Base-by-base conservation (phyloP, 2,329 filamentous ascomycete genomes). In the Chrysosporium queenslandicum region DNA sequence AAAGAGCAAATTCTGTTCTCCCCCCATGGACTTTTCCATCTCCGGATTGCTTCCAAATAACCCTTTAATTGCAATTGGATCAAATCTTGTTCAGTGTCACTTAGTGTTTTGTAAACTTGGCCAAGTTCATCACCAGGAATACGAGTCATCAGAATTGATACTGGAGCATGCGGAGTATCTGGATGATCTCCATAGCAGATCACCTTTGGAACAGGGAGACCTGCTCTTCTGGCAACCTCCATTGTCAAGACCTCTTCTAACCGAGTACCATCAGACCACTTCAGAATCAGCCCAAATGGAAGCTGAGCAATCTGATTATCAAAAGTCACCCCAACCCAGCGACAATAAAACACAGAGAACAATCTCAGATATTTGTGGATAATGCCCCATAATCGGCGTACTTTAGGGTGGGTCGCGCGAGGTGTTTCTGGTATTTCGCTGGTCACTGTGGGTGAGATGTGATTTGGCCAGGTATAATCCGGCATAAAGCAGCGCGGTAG, bases 61-160 rank as follows among this genome's bases (percentile, higher is more conserved):
- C 37, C 46, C 47, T 62, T 67, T 20, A 71, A 55, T 53, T 73
- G 21, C 18, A 20, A 4, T 37, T 25, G 12, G 42, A 63, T 58
- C 12, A 57, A 64, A 3, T 60, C 53, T 52, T 58, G 58, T 16
- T 67, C 63, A 30, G 62, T 40, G 34, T 53, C 50, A 29, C 47
- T 64, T 12, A 70, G 60, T 12, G 55, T 46, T 52, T 67, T 55
- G 42, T 63, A 67, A 2, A 56, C 55, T 54, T 62, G 59, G 43
- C 62, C 64, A 18, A 69, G 25, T 54, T 68, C 64, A 48, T 59
- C 55, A 14, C 67, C 66, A 45, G 65, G 64, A 52, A 68, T 51
- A 32, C 66, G 63, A 53, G 67, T 71, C 64, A 72, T 69, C 1
- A 68, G 52, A 50, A 69, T 69, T 23, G 67, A 68, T 27, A 68